These are phyloP conservation scores for Pelargonium cotyledonis DNA, from an alignment of 441 rosid species.

Conservation along the genomic window DNA sequence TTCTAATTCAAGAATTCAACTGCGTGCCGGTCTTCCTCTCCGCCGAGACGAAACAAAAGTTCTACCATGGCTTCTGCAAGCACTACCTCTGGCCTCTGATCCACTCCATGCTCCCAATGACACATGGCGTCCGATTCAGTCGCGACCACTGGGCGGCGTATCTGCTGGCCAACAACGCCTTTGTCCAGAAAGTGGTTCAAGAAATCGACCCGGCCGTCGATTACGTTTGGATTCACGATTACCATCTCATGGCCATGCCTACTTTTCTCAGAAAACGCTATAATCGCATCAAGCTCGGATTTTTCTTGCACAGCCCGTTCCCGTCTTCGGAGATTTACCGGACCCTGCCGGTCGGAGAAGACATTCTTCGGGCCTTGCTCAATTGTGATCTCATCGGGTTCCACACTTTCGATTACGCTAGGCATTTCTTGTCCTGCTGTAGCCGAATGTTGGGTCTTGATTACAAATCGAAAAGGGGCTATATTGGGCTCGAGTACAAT, in stretches of 20 bases:
- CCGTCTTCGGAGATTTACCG: constrained; percentile 71
- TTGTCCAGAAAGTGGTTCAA: constrained; percentile 56
- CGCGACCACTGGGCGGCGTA: constrained; percentile 59
- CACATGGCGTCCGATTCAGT: constrained; percentile 50
- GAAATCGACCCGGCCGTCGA: constrained; percentile 60
- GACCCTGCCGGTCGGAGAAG: constrained; percentile 65
- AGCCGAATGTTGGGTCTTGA: constrained; percentile 73
- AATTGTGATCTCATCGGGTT: constrained; percentile 80
- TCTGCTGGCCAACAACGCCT: constrained; percentile 47
- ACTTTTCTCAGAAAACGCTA: constrained; percentile 52
- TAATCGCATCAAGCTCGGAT: constrained; percentile 51
- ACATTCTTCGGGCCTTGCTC: constrained; percentile 56
- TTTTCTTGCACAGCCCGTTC: constrained; percentile 62
- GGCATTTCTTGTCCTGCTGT: constrained; percentile 79
- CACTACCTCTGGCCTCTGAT: constrained; percentile 83
- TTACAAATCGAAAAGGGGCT: constrained; percentile 71
- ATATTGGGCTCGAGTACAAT: constrained; percentile 69
- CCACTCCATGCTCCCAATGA: constrained; percentile 60
- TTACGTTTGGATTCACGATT: constrained; percentile 77
- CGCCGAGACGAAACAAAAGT: constrained; percentile 41
- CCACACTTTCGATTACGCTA: constrained; percentile 79
- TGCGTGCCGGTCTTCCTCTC: constrained; percentile 67
- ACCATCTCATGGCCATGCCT: constrained; percentile 71
- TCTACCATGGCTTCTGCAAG: constrained; percentile 78
- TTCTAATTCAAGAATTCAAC: constrained; percentile 37